Conservation (phyloP, 2,329 filamentous ascomycete genomes). For the Cladosporium sp. region DNA sequence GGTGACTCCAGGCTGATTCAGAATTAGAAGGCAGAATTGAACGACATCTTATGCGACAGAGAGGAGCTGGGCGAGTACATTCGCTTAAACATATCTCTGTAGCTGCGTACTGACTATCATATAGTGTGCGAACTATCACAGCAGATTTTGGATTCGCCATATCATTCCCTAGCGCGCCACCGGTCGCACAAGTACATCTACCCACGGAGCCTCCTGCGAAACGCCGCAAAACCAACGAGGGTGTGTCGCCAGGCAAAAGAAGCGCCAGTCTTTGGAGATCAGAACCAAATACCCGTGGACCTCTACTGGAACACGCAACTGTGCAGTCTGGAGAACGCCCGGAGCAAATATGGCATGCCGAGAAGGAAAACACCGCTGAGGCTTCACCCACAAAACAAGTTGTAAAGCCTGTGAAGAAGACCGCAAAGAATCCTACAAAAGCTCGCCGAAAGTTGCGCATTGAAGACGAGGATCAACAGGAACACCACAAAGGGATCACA, state of each 20-base stretch:
- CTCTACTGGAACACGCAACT: background rate
- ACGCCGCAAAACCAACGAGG: constrained; percentile 1
- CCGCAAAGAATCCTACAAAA: background rate
- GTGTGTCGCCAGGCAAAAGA: background rate
- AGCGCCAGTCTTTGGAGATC: too few relatives aligned
- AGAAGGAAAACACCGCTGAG: background rate
- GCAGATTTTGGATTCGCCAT: constrained; percentile 30
- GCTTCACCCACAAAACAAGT: too few relatives aligned
- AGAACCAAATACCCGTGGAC: too few relatives aligned
- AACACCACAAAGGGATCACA: background rate
- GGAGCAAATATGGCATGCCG: background rate
- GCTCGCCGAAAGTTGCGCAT: background rate
- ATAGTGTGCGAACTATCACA: constrained; percentile 23
- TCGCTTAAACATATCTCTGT: too few relatives aligned
- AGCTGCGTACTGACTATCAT: background rate
- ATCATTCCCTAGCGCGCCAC: constrained; percentile 10
- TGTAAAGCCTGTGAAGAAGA: background rate
- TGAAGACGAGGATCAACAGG: background rate
- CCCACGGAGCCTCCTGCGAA: constrained; percentile 21
- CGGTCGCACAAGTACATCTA: constrained; percentile 1
- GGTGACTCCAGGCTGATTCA: background rate
- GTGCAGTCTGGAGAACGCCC: too few relatives aligned
- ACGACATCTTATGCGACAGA: constrained; percentile 30
- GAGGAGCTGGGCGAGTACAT: constrained; percentile 27
- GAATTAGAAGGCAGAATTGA: constrained; percentile 26